Conservation (phyloP, 768 basidiomycete genomes). For the Phlegmacium glaucopus region DNA sequence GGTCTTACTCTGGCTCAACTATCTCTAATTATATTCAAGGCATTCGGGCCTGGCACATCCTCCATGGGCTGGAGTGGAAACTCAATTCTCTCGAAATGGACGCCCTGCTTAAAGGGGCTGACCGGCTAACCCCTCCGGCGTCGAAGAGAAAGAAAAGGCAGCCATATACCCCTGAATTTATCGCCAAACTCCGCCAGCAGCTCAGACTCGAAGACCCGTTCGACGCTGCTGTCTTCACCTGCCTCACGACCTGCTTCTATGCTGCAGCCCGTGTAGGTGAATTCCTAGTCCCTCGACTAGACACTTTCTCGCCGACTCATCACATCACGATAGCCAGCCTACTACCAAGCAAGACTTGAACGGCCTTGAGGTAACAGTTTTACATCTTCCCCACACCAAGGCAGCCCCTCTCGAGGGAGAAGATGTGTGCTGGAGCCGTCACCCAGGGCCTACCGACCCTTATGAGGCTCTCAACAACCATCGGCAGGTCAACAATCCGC, state of each 20-base stretch:
- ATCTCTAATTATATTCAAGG: slow-evolving; percentile 35
- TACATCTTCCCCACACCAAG: slow-evolving; percentile 1
- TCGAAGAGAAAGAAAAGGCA: slow-evolving; percentile 24
- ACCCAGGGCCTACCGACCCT: slow-evolving; percentile 24
- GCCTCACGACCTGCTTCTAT: neutral
- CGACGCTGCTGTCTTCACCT: neutral
- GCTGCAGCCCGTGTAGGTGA: neutral
- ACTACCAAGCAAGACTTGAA: neutral
- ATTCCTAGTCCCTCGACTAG: neutral
- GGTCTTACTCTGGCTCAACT: slow-evolving; percentile 26
- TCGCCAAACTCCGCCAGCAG: slow-evolving; percentile 11
- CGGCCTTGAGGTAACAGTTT: slow-evolving; percentile 13
- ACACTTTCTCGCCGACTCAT: neutral
- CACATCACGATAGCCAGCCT: no score
- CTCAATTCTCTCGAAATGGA: slow-evolving; percentile 23
- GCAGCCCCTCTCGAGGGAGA: neutral
- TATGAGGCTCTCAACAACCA: slow-evolving; percentile 11
- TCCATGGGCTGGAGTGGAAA: slow-evolving; percentile 34
- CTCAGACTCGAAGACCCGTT: slow-evolving; percentile 26
- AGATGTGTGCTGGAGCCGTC: slow-evolving; percentile 15
- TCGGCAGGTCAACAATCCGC: slow-evolving; percentile 2
- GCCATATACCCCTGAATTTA: slow-evolving; percentile 26
- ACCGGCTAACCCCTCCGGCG: slow-evolving; percentile 28
- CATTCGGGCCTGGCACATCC: slow-evolving; percentile 42
- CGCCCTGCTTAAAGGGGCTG: slow-evolving; percentile 20